phyloP scores from a whole-genome alignment of 805 yeast species.

The Yamadazyma nakazawae region DNA sequence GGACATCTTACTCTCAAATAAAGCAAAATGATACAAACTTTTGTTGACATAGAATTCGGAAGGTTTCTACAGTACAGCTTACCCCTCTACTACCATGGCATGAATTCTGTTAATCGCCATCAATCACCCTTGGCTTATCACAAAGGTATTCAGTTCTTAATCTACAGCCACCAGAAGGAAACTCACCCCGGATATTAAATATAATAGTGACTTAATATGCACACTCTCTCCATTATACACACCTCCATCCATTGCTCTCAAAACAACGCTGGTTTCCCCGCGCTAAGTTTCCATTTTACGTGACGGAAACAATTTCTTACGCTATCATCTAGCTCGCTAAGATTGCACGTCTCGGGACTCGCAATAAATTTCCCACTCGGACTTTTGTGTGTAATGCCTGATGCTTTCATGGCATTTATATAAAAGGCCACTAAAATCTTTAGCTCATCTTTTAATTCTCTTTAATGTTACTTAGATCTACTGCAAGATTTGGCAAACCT shows the following conservation, averaged over 20 bases:
- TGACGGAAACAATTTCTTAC: neutral
- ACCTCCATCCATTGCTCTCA: neutral
- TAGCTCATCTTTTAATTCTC: neutral
- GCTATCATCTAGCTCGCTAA: slow-evolving; percentile 4
- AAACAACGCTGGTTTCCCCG: neutral
- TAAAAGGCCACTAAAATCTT: neutral
- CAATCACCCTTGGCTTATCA: neutral
- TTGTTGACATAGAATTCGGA: no score
- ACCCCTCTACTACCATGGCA: neutral
- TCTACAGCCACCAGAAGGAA: neutral
- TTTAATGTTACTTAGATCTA: slow-evolving; percentile 2
- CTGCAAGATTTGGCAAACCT: neutral
- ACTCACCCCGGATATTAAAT: neutral
- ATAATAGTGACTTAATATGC: neutral
- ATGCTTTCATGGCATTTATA: slow-evolving; percentile 2
- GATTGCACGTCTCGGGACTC: slow-evolving; percentile 3
- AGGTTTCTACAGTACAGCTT: no score
- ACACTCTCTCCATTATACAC: neutral
- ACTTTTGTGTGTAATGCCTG: neutral
- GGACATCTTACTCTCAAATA: no score
- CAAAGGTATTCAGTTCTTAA: neutral
- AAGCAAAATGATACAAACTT: no score
- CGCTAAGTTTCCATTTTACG: slow-evolving; percentile 1
- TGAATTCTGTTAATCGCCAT: neutral
- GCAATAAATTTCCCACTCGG: neutral